Base-by-base conservation (phyloP, 192 early-diverging fungal species). In the Thamnidium elegans region DNA sequence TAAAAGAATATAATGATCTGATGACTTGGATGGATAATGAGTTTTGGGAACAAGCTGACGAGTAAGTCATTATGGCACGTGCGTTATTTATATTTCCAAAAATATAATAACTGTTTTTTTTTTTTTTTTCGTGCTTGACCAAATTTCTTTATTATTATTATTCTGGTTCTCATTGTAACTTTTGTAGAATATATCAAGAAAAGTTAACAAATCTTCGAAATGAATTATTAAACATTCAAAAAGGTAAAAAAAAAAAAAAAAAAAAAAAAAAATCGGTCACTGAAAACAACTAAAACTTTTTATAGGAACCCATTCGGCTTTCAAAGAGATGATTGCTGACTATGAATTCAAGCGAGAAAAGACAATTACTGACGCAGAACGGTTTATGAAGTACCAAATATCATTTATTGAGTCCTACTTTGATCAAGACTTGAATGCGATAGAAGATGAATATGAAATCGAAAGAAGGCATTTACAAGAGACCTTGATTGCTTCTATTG, bases 401-500 rank as follows among this genome's bases (percentile, higher is more conserved):
- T 26, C 48, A 67, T 67, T 58, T 17, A 50, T 67, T 11, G 65
- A 72, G 30, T 44, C 56, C 13, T 31, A 52, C n/a, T 67, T 67
- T 36, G 47, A 63, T 11, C 20, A 63, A 56, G 61, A 67, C 21
- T 10, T 50, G 7, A 42, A 45, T 4, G 43, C 55, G 1, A 39
- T 72, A 7, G 65, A 72, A 43, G 71, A 72, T 43, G 71, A 72
- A 32, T 72, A 62, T 30, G 55, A 72, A 60, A 63, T 20, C 44
- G 65, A 72, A 52, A 54, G 55, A 23, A 59, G 51, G 9, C 51
- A 67, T 34, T 51, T 72, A 47, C 65, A 67, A 32, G 66, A 63
- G 7, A 67, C 42, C 15, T 20, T 72, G 31, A 58, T 72, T 47
- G 30, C 46, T 8, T 62, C 55, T 1, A 64, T 72, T 26, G 60